phyloP scores from a whole-genome alignment of 371 early-diverging fungal genomes.

The Mucor mucedo region DNA sequence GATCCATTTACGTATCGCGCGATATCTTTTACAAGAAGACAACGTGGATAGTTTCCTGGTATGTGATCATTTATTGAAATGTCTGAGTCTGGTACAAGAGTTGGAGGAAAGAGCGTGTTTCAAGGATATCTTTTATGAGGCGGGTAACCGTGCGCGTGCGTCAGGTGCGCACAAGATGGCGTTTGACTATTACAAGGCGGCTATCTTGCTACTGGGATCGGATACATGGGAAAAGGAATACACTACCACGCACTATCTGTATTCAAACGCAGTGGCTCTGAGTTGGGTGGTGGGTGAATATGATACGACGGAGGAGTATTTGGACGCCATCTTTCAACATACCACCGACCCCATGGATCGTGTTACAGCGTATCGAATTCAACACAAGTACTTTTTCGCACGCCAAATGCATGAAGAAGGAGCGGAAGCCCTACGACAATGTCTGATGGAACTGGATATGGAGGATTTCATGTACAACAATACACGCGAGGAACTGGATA shows the following conservation, averaged over 20 bases:
- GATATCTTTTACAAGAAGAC: constrained; percentile 35
- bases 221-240: constrained; percentile 31
- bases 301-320: constrained; percentile 33
- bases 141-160: constrained; percentile 40
- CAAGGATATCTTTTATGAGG: constrained; percentile 35
- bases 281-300: constrained; percentile 50
- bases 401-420: constrained; percentile 43
- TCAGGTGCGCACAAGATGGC: constrained; percentile 54
- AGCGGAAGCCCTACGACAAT: constrained; percentile 27
- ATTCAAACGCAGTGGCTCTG: constrained; percentile 38
- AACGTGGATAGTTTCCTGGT: constrained; percentile 36
- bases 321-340: constrained; percentile 38
- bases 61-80: constrained; percentile 49
- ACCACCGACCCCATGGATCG: constrained; percentile 41
- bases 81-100: constrained; percentile 25
- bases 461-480: constrained; percentile 15
- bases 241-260: constrained; percentile 29
- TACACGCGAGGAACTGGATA: constrained; percentile 26
- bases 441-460: constrained; percentile 38
- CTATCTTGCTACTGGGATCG: constrained; percentile 29
- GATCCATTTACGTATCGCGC: constrained; percentile 47
- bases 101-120: constrained; percentile 30
- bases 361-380: constrained; percentile 40
- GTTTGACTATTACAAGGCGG: constrained; percentile 37
- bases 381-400: constrained; percentile 41